These are phyloP conservation scores for Fusarium sp. DNA, from an alignment of 2,329 filamentous ascomycete genomes.

Conservation along the genomic window DNA sequence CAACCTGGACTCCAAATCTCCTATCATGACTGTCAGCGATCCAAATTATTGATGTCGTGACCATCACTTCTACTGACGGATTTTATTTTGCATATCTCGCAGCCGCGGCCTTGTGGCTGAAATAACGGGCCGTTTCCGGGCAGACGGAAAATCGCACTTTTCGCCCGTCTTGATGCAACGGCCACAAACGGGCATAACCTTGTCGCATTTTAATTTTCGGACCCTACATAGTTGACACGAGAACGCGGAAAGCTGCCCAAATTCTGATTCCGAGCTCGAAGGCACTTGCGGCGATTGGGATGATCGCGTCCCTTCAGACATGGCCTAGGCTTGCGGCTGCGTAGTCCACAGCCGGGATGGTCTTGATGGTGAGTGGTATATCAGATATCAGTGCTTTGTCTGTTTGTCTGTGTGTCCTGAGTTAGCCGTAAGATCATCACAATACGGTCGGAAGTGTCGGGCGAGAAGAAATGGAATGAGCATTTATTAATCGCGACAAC, in stretches of 20 bases:
- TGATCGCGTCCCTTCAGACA: slow-evolving; percentile 27
- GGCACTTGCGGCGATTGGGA: slow-evolving; percentile 28
- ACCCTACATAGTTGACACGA: slow-evolving; percentile 32
- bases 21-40: slow-evolving; percentile 1
- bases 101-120: slow-evolving; percentile 24
- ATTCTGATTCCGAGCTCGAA: slow-evolving; percentile 26
- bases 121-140: slow-evolving; percentile 30
- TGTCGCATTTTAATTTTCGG: slow-evolving; percentile 36
- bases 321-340: neutral
- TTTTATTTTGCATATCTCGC: slow-evolving; percentile 35
- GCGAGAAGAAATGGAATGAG: neutral
- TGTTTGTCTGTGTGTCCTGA: neutral
- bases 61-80: slow-evolving; percentile 10
- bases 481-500: neutral
- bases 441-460: neutral
- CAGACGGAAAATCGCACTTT: slow-evolving; percentile 28
- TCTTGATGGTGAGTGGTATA: neutral
- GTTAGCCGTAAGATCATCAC: neutral
- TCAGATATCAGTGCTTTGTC: neutral
- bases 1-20: slow-evolving; percentile 57
- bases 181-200: slow-evolving; percentile 9
- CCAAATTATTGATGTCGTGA: fast-evolving
- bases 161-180: slow-evolving; percentile 33
- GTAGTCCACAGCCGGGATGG: no score
- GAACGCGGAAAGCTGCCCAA: slow-evolving; percentile 16